These are phyloP conservation scores for Dalbergia cochinchinensis DNA, from an alignment of 306 rosid genomes.

Conservation along the genomic window DNA sequence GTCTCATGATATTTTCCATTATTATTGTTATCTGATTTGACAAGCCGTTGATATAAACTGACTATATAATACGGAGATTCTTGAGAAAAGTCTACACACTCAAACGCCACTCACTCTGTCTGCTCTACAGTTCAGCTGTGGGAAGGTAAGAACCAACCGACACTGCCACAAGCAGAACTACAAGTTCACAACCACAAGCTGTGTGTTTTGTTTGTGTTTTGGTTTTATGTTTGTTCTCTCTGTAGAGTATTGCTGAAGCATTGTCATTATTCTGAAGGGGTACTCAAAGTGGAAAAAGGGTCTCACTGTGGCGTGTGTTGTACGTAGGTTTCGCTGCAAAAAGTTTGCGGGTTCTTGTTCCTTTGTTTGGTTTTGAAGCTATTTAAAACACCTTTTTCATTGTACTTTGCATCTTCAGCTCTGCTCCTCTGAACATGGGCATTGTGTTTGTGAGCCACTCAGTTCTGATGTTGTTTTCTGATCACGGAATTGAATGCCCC, in stretches of 20 bases:
- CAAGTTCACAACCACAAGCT: too few species aligned
- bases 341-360: conserved; percentile 32
- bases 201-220: neutral
- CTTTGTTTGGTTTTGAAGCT: conserved; percentile 43
- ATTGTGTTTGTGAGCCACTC: conserved; percentile 40
- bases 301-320: conserved; percentile 38
- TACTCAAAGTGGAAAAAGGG: conserved; percentile 26
- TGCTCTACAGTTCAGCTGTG: neutral
- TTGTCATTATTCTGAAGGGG: neutral
- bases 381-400: conserved; percentile 2
- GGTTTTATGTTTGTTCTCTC: neutral
- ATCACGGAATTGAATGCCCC: neutral
- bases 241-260: neutral
- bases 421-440: neutral
- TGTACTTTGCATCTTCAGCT: neutral
- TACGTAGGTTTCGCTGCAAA: conserved; percentile 8
- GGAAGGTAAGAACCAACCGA: neutral
- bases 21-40: neutral
- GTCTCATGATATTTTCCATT: neutral
- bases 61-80: neutral
- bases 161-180: neutral
- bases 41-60: neutral
- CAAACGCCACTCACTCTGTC: neutral
- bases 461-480: neutral
- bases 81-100: conserved; percentile 23